These are phyloP conservation scores for Gossypium ekmanianum DNA, from an alignment of 345 rosid species.

Conservation along the genomic window DNA sequence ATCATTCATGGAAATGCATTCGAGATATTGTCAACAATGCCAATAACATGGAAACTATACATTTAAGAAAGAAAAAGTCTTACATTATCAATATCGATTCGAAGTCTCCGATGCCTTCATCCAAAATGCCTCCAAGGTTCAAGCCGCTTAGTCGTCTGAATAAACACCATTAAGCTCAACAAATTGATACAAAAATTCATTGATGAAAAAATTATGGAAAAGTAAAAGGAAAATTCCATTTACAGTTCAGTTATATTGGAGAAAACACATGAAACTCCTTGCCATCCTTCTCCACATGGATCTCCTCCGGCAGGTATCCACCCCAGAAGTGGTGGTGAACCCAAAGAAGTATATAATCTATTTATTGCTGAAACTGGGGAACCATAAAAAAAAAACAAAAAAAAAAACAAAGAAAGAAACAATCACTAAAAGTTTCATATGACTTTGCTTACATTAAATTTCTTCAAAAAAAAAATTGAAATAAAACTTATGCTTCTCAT, in stretches of 20 bases:
- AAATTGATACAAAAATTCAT: conserved; percentile 1
- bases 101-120: conserved; percentile 45
- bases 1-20: not conserved
- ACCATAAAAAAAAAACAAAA: not conserved
- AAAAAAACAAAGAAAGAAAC: conserved; percentile 1
- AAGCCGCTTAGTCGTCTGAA: conserved; percentile 60
- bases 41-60: conserved; percentile 3
- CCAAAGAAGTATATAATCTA: conserved; percentile 55
- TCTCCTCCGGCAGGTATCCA: conserved; percentile 91
- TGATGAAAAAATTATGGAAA: conserved; percentile 7
- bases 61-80: conserved; percentile 25
- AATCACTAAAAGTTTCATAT: not conserved
- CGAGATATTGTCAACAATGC: not conserved
- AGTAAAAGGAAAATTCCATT: conserved; percentile 24
- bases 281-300: conserved; percentile 85
- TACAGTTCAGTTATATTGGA: conserved; percentile 78
- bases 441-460: no score
- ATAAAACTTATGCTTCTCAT: not conserved
- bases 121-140: conserved; percentile 66
- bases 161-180: conserved; percentile 17
- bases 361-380: conserved; percentile 70
- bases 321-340: conserved; percentile 53
- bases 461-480: not conserved
- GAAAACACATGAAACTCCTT: conserved; percentile 78
- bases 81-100: conserved; percentile 66